Evolutionary conservation across 257 asterid species (phyloP), one percentile per base, ranked within the genome.

Genomic region (Nicotiana benthamiana): DNA sequence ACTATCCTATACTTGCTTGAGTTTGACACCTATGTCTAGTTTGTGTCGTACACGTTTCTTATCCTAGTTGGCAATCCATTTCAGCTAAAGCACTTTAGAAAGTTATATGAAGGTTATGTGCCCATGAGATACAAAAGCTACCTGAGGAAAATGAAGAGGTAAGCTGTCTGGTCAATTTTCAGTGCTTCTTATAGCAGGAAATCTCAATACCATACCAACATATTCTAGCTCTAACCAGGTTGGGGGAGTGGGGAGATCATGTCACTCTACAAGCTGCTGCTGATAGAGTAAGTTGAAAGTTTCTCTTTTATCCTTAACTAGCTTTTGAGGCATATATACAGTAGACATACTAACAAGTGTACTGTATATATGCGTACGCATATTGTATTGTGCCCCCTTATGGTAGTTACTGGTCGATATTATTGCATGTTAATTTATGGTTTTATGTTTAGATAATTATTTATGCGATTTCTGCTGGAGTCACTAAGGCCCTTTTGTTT

Each of bases 241-340:
- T 81, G 81, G 97, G 97, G 12, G 99, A 93, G 84, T 95, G 98
- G 99, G 99, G 99, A 77, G 99, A 95, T 86, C 98, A 95, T 78
- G 93, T 95, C 77, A 95, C 99, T 80, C 93, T 95, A 40, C 99
- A 95, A 91, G 99, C 99, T 79, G 98, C 99, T 81, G 97, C 99
- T 26, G 99, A 95, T 84, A 83, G 87, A 80, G 99, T 93, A 90
- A 88, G 95, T 86, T 82, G 56, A 60, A 79, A 64, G 59, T 65
- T 66, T 43, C 51, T 54, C 77, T 22, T 62, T 52, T 62, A 48
- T 52, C 26, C 54, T 74, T 32, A 22, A 72, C 78, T 40, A 6
- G 78, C 60, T 22, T 46, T 24, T n/a, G 60, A 20, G 24, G 24
- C 60, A 24, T 46, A 46, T 22, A 24, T 46, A 3, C 16, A 60